These are phyloP conservation scores for Ophiosphaerella korrae DNA, from an alignment of 2,329 filamentous ascomycete genomes.

Conservation along the genomic window DNA sequence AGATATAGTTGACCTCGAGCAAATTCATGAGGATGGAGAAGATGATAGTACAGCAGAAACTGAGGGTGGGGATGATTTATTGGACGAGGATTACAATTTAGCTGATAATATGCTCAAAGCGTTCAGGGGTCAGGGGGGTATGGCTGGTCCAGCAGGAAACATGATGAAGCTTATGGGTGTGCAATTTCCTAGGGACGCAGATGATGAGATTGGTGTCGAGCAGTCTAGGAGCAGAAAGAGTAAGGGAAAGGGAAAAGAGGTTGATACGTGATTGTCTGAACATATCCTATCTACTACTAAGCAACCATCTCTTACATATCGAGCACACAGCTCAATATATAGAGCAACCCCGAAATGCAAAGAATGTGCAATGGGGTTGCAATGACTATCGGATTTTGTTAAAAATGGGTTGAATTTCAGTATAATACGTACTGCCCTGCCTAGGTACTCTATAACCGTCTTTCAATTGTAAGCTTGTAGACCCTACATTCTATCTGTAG, in stretches of 20 bases:
- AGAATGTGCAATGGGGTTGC: too few relatives aligned
- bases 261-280: too few relatives aligned
- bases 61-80: constrained; percentile 56
- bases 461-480: too few relatives aligned
- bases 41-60: constrained; percentile 49
- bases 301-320: too few relatives aligned
- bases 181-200: constrained; percentile 78
- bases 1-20: constrained; percentile 23
- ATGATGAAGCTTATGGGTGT: constrained; percentile 86
- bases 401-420: too few relatives aligned
- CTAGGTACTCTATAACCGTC: too few relatives aligned
- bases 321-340: too few relatives aligned
- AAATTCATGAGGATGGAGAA: constrained; percentile 30
- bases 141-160: constrained; percentile 85
- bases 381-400: too few relatives aligned
- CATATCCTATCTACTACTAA: too few relatives aligned
- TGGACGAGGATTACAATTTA: constrained; percentile 83
- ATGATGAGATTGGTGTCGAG: constrained; percentile 47
- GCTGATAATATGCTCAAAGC: constrained; percentile 90
- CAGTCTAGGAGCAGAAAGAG: background rate
- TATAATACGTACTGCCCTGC: too few relatives aligned
- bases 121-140: constrained; percentile 87
- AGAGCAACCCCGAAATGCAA: too few relatives aligned
- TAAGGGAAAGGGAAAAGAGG: background rate
- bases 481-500: too few relatives aligned